A percentile compares a stretch with the other conserved stretches of the same genome.
Conservation (phyloP, 306 rosid genomes). For the Senna tora region DNA sequence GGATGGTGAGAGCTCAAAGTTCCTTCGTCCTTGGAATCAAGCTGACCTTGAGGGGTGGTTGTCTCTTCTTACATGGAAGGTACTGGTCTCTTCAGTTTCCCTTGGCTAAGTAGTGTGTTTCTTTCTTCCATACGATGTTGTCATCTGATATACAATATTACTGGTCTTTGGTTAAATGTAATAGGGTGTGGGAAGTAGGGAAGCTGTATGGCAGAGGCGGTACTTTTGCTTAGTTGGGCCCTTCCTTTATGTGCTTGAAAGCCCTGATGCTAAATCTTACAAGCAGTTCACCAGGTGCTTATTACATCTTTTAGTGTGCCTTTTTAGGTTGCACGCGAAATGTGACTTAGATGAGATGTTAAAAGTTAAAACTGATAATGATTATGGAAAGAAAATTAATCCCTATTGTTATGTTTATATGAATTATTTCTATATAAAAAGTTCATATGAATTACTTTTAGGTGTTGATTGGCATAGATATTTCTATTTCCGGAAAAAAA, state of each 20-base stretch:
- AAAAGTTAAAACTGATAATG: constrained; percentile 24
- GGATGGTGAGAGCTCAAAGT: constrained; percentile 64
- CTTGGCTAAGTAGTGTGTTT: constrained; percentile 23
- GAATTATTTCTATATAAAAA: too few species aligned
- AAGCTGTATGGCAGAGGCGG: constrained; percentile 91
- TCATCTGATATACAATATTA: constrained; percentile 11
- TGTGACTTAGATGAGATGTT: constrained; percentile 23
- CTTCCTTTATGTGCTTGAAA: constrained; percentile 83
- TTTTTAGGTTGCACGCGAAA: constrained; percentile 15
- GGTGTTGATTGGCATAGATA: too few species aligned
- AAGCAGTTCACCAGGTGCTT: constrained; percentile 77
- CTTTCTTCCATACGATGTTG: constrained; percentile 13
- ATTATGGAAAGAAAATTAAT: constrained; percentile 6
- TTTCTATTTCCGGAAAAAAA: too few species aligned
- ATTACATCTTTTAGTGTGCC: constrained; percentile 39
- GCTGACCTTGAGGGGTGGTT: constrained; percentile 97
- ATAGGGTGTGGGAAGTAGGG: constrained; percentile 96
- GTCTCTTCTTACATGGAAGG: constrained; percentile 86
- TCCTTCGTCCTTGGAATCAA: constrained; percentile 73
- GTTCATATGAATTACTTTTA: not conserved
- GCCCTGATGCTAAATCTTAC: constrained; percentile 85
- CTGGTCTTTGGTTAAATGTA: constrained; percentile 35
- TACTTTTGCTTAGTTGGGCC: constrained; percentile 90
- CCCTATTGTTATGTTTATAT: too few species aligned
- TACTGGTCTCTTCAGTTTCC: constrained; percentile 39